Evolutionary conservation across 1,284 basidiomycete genomes (phyloP), one percentile per base, ranked within the genome.

Genomic region (Gomphus sp.): DNA sequence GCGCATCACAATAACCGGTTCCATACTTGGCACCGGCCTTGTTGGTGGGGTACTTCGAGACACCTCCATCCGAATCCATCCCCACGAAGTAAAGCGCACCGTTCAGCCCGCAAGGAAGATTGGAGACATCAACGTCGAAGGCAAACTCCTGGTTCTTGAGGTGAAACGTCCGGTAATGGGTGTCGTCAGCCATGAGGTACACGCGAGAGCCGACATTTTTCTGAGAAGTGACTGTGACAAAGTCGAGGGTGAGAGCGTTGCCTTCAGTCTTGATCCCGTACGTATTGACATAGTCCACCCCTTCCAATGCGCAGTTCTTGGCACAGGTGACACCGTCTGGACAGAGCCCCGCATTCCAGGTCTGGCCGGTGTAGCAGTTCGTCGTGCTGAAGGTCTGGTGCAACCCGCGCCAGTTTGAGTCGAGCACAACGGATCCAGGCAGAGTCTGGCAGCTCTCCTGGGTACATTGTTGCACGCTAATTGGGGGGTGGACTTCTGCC

Each of bases 361-460:
- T 66, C 71, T 80, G 79, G 28, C 80, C 79, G 62, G 76, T 80
- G 71, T 80, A 81, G 70, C 80, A 82, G 71, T 81, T 81, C 61
- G 75, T 72, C 67, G 67, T 74, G 55, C 71, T 71, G 54, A 66
- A 66, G 56, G 71, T 72, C 50, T 68, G 66, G 67, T 80, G 80
- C 3, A 74, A 59, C 78, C 77, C 80, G 60, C 79, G 75, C 76
- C 77, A 81, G 73, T 80, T 81, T 60, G 77, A 62, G 66, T 81
- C 79, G 60, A 81, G 69, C 8, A 75, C 74, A 53, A 81, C 69
- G 28, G 70, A 63, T 9, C 70, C 64, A 39, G 67, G 60, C 36
- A 22, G 34, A 37, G 67, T 70, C 5, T 70, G 72, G 71, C 77
- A 79, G 53, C 67, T 76, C 31, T 67, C 45, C 22, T 67, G 64